Base-by-base conservation (phyloP, 805 yeast genomes). In the Schwanniomyces vanrijiae region DNA sequence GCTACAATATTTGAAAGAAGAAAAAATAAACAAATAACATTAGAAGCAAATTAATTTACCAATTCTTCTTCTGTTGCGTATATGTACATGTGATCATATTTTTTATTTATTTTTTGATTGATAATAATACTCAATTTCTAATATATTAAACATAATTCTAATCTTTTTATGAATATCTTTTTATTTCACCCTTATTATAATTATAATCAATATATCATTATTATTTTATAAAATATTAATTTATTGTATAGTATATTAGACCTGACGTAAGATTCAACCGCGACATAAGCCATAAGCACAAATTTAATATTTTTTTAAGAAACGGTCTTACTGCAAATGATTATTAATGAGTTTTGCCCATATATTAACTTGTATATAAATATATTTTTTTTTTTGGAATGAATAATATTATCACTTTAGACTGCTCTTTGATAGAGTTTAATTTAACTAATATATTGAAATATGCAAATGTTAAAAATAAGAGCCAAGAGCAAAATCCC, bases 1-100 rank as follows among this genome's bases (percentile, higher is more conserved):
- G 81, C 84, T 5, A 71, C 81, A 5, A 79, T 81, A 19, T 58
- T 81, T 43, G 80, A 74, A 41, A 72, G 85, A 61, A 63, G 69
- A 44, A 62, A 62, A 48, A 47, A 63, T 29, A 57, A 57, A 38
- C 53, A 48, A 20, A 47, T 56, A 26, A 47, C 55, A 13, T 48
- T 55, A 18, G 20, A 16, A 16, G 35, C 35, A 14, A 31, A 14
- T 20, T 31, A 16, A 31, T 37, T 9, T 16, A 14, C 7, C 18
- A 14, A 11, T 31, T 31, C 20, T 14, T 16, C 13, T 14, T 18
- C 19, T 18, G 8, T 16, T 31, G 16, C 16, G 11, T n/a, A n/a
- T n/a, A n/a, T n/a, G n/a, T n/a, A n/a, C n/a, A n/a, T n/a, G n/a
- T n/a, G n/a, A n/a, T n/a, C n/a, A n/a, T n/a, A n/a, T n/a, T n/a